Percentiles rank a stretch among this genome's conserved stretches.
Evolutionary conservation across 1,284 basidiomycete species (phyloP).

Genomic region (Trametes hirsuta): DNA sequence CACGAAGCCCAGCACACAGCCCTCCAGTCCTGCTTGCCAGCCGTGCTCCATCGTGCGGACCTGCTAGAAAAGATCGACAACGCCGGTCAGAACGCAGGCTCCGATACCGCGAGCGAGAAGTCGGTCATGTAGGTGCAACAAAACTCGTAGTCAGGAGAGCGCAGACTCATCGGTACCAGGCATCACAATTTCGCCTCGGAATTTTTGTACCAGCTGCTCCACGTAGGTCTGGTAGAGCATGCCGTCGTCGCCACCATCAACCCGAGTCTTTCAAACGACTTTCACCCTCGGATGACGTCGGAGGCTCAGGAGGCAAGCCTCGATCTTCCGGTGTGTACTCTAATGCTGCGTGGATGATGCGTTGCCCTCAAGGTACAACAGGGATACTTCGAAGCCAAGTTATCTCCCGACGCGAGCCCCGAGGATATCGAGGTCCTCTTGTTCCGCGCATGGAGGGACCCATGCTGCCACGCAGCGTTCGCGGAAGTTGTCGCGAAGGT

Average conservation of each 20-base stretch:
- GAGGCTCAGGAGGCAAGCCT: constrained; percentile 61
- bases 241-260: constrained; percentile 53
- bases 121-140: constrained; percentile 19
- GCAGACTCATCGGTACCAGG: constrained; percentile 27
- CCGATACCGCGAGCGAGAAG: constrained; percentile 25
- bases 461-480: constrained; percentile 60
- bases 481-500: constrained; percentile 64
- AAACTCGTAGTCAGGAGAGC: not conserved
- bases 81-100: constrained; percentile 15
- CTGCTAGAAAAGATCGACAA: constrained; percentile 42
- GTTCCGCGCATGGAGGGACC: constrained; percentile 62
- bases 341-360: not conserved
- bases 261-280: constrained; percentile 52
- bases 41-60: constrained; percentile 53
- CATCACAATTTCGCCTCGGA: constrained; percentile 56
- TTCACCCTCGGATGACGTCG: constrained; percentile 48
- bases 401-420: constrained; percentile 55
- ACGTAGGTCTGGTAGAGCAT: constrained; percentile 58
- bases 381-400: constrained; percentile 62
- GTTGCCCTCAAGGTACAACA: constrained; percentile 32
- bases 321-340: constrained; percentile 54
- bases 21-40: constrained; percentile 55
- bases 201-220: constrained; percentile 60
- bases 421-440: constrained; percentile 56
- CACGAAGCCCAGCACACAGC: constrained; percentile 50